Conservation (phyloP, 2,329 filamentous ascomycete genomes). For the Macrophomina pseudophaseolina region DNA sequence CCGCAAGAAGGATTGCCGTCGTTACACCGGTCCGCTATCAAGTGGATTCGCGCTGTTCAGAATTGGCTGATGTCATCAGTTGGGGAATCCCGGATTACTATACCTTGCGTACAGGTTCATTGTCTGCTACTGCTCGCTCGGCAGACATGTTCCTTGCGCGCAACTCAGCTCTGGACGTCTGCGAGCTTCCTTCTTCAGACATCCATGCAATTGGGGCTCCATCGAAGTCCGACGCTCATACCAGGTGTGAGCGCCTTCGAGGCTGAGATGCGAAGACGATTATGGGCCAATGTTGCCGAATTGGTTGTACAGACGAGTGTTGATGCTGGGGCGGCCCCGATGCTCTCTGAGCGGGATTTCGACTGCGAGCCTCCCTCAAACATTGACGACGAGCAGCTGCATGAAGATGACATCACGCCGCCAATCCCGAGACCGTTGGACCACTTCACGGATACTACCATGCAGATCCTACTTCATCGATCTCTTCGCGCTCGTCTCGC, state of each 20-base stretch:
- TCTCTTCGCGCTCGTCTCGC: constrained; percentile 53
- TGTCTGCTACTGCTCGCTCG: constrained; percentile 42
- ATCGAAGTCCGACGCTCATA: constrained; percentile 45
- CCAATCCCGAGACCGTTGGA: constrained; percentile 42
- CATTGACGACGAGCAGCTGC: constrained; percentile 34
- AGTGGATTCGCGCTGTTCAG: constrained; percentile 34
- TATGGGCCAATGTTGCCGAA: constrained; percentile 53
- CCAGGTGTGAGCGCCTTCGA: constrained; percentile 42
- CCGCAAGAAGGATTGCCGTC: not conserved
- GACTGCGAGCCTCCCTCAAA: constrained; percentile 35
- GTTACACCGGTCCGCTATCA: not conserved
- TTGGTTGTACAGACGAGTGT: constrained; percentile 42
- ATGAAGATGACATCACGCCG: constrained; percentile 16
- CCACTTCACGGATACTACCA: constrained; percentile 56
- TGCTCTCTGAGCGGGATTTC: constrained; percentile 39
- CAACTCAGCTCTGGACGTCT: constrained; percentile 43
- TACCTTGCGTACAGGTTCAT: constrained; percentile 42
- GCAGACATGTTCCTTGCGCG: constrained; percentile 38
- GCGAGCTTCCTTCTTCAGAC: constrained; percentile 46
- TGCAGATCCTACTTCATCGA: constrained; percentile 54
- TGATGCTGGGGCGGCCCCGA: constrained; percentile 33
- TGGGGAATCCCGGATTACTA: constrained; percentile 35
- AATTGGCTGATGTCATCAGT: constrained; percentile 44
- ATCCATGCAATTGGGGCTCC: constrained; percentile 50
- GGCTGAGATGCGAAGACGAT: constrained; percentile 49